Evolutionary conservation across 352 stramenopile genomes (phyloP).

Genomic region (Phytophthora melonis): DNA sequence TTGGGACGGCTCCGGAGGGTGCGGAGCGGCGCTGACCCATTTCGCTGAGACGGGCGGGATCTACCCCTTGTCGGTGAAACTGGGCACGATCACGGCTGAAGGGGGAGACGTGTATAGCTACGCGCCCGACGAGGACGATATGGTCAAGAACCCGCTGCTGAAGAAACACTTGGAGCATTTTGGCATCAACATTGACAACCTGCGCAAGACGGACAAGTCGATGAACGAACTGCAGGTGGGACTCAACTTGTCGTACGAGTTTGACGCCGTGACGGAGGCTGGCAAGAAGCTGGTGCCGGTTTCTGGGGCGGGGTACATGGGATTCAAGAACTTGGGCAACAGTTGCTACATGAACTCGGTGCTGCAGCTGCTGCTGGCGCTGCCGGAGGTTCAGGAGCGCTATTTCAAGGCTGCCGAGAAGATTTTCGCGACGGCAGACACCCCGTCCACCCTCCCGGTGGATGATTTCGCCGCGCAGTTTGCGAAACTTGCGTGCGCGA

Average conservation of each 20-base stretch:
- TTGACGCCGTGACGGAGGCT: conserved; percentile 98
- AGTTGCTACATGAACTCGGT: conserved; percentile 99
- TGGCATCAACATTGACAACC: conserved; percentile 94
- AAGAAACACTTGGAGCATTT: conserved; percentile 95
- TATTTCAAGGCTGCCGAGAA: conserved; percentile 69
- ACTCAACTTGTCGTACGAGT: conserved; percentile 98
- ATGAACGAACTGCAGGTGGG: conserved; percentile 98
- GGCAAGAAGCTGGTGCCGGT: conserved; percentile 94
- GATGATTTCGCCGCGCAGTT: conserved; percentile 94
- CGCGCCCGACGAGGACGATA: conserved; percentile 96
- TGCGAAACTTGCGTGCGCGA: conserved; percentile 90
- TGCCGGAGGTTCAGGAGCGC: conserved; percentile 77
- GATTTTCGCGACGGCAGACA: conserved; percentile 65
- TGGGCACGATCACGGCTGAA: conserved; percentile 97
- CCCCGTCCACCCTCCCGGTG: conserved; percentile 34
- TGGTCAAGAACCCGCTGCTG: conserved; percentile 97
- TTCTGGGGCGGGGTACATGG: conserved; percentile 92
- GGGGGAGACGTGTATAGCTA: conserved; percentile 99
- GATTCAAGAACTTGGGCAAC: conserved; percentile 99
- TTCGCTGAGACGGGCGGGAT: conserved; percentile 93
- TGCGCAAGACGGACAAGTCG: conserved; percentile 99
- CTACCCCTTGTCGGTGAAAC: conserved; percentile 98
- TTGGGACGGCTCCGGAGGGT: conserved; percentile 97
- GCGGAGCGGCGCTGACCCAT: conserved; percentile 96
- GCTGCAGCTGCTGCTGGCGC: conserved; percentile 93